Evolutionary conservation across 1,284 basidiomycete genomes (phyloP).

Genomic region (Ceratobasidium sp.): DNA sequence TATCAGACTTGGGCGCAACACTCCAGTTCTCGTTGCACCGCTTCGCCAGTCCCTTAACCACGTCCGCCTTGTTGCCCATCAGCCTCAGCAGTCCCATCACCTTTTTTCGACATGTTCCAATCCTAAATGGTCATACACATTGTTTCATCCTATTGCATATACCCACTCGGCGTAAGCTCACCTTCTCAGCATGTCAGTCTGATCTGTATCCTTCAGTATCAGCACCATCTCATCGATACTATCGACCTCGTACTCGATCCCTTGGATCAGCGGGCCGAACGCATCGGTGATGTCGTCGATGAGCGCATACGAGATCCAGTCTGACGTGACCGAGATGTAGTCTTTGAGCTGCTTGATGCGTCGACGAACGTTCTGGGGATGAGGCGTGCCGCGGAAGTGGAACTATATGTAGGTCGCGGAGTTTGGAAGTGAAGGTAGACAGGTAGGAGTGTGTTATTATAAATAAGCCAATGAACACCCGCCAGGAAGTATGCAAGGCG

Average conservation of each 20-base stretch:
- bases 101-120: conserved; percentile 98
- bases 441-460: no score
- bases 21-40: conserved; percentile 99
- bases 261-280: conserved; percentile 97
- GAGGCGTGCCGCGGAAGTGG: no score
- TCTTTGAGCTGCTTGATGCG: conserved; percentile 61
- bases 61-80: conserved; percentile 99
- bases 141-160: conserved; percentile 7
- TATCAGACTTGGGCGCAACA: conserved; percentile 97
- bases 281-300: conserved; percentile 99
- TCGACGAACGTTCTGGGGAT: conserved; percentile 55
- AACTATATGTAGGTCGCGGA: no score
- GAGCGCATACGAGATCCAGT: conserved; percentile 99
- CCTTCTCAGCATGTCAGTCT: conserved; percentile 82
- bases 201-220: conserved; percentile 90
- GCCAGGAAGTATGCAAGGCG: no score
- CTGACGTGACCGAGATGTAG: conserved; percentile 98
- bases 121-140: conserved; percentile 64
- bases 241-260: conserved; percentile 99
- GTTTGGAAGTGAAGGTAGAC: no score
- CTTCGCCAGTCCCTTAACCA: conserved; percentile 98
- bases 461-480: no score
- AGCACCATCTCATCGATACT: conserved; percentile 98
- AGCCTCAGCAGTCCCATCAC: conserved; percentile 96
- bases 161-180: conserved; percentile 52